A percentile compares a stretch with the other conserved stretches of the same genome.
phyloP scores from a whole-genome alignment of 1,139 yeast genomes.

The Sugiyamaella sp. region DNA sequence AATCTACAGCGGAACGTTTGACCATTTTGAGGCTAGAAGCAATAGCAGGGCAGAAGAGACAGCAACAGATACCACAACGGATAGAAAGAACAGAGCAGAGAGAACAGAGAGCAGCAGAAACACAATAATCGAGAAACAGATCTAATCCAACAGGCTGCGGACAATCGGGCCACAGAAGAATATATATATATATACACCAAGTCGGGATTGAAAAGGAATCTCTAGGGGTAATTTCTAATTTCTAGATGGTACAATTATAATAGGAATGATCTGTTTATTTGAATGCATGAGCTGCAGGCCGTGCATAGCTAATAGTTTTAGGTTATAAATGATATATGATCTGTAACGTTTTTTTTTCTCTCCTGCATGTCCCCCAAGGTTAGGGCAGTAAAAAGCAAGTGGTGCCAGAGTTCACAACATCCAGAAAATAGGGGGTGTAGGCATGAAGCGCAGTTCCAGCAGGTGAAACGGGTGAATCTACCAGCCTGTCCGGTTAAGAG shows the following conservation, averaged over 20 bases:
- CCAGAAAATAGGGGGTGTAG: not conserved
- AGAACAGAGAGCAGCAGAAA: not conserved
- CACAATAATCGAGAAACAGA: not conserved
- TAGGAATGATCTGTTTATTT: slow-evolving; percentile 1
- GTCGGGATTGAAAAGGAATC: not conserved
- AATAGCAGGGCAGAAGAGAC: not conserved
- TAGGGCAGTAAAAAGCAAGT: not conserved
- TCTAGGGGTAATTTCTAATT: slow-evolving; percentile 1
- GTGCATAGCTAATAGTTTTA: slow-evolving; percentile 7
- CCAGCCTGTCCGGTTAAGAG: too few species aligned
- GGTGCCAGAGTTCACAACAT: too few species aligned
- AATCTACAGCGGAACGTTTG: not conserved
- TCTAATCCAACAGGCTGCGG: not conserved
- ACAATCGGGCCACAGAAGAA: not conserved
- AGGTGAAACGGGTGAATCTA: too few species aligned
- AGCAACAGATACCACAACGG: not conserved
- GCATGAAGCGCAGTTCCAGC: too few species aligned
- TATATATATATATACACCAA: not conserved
- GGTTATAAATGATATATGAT: slow-evolving; percentile 11
- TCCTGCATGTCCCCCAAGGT: not conserved
- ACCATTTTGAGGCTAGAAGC: not conserved
- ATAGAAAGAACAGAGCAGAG: not conserved
- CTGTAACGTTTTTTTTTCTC: slow-evolving; percentile 7
- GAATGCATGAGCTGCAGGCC: not conserved
- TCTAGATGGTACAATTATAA: slow-evolving; percentile 1